These are phyloP conservation scores for Aspergillus sergii DNA, from an alignment of 2,329 filamentous ascomycete genomes.

Conservation along the genomic window DNA sequence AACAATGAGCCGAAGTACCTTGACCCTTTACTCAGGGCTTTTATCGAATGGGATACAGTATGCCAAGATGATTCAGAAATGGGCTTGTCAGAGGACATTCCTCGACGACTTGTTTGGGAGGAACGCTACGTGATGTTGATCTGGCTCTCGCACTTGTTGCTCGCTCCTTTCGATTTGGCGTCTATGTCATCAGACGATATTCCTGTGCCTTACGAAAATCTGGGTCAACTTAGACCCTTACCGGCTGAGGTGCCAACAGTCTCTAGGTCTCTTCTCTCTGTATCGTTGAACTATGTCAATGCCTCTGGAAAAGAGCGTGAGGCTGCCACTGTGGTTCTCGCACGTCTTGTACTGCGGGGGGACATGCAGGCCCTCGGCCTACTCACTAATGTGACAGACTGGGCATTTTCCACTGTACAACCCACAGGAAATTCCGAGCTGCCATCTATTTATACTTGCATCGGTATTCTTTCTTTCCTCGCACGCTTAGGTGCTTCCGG, in stretches of 20 bases:
- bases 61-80: constrained; percentile 16
- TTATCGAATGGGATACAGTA: constrained; percentile 61
- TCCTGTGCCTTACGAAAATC: constrained; percentile 37
- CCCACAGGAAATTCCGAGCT: constrained; percentile 42
- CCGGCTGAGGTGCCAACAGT: constrained; percentile 68
- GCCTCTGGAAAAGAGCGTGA: constrained; percentile 84
- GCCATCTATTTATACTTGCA: constrained; percentile 69
- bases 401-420: constrained; percentile 67
- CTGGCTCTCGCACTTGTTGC: constrained; percentile 81
- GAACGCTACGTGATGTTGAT: constrained; percentile 84
- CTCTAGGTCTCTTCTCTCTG: constrained; percentile 67
- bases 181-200: constrained; percentile 68
- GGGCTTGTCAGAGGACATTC: constrained; percentile 20
- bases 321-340: constrained; percentile 80
- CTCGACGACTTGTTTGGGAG: constrained; percentile 70
- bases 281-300: constrained; percentile 72
- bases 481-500: constrained; percentile 72
- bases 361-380: constrained; percentile 85
- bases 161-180: constrained; percentile 86
- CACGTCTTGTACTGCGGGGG: constrained; percentile 76
- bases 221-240: constrained; percentile 44
- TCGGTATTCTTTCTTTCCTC: constrained; percentile 79
- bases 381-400: constrained; percentile 67
- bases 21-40: constrained; percentile 73
- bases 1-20: constrained; percentile 87